Evolutionary conservation across 2,329 filamentous ascomycete genomes (phyloP).

Genomic region (Talaromyces sp.): DNA sequence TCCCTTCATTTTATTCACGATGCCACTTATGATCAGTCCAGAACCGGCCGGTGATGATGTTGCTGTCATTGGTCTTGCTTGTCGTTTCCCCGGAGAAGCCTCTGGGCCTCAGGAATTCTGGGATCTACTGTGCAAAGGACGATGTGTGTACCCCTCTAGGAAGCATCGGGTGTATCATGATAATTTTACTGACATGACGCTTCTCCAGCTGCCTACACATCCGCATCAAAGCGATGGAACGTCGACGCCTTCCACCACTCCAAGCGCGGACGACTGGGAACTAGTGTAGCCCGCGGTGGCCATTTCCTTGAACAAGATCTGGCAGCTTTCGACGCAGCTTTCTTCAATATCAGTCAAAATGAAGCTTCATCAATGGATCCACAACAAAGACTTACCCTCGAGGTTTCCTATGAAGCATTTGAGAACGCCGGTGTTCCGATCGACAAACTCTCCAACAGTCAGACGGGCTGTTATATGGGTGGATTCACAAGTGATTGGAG

Average conservation of each 20-base stretch:
- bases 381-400: not conserved
- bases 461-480: slow-evolving; percentile 32
- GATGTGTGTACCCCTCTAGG: slow-evolving; percentile 16
- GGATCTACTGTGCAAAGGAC: slow-evolving; percentile 18
- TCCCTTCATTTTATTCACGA: not conserved
- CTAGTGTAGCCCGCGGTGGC: slow-evolving; percentile 10
- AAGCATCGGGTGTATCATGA: not conserved
- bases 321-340: slow-evolving; percentile 29
- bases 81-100: slow-evolving; percentile 13
- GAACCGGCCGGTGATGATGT: slow-evolving; percentile 1
- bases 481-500: slow-evolving; percentile 26
- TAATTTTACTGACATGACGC: not conserved
- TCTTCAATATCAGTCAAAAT: slow-evolving; percentile 19
- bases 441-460: slow-evolving; percentile 25
- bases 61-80: slow-evolving; percentile 15
- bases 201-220: slow-evolving; percentile 12
- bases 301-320: slow-evolving; percentile 23
- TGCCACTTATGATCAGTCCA: not conserved
- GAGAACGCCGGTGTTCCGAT: slow-evolving; percentile 30
- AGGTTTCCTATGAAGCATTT: slow-evolving; percentile 28
- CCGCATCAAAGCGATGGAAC: slow-evolving; percentile 8
- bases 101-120: not conserved
- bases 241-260: slow-evolving; percentile 12
- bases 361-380: slow-evolving; percentile 16
- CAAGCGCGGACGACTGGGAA: slow-evolving; percentile 1